Conservation (phyloP, 805 yeast species). For the Kluyveromyces starmeri region DNA sequence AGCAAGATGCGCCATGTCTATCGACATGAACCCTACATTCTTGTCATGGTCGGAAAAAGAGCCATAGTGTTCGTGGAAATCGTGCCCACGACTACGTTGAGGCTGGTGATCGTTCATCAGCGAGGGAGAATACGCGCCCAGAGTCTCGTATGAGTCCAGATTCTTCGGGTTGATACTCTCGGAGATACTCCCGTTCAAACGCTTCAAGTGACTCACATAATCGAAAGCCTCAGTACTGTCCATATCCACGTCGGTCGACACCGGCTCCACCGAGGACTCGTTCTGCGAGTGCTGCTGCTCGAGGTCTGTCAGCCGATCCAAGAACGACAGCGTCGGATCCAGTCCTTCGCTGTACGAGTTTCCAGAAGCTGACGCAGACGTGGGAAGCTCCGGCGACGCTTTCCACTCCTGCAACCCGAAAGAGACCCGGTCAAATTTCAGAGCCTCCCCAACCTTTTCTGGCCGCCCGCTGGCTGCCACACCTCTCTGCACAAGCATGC, state of each 20-base stretch:
- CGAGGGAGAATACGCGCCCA: constrained; percentile 1
- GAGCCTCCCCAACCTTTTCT: neutral
- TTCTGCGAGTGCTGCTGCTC: neutral
- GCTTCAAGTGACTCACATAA: constrained; percentile 8
- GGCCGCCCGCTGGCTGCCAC: no score
- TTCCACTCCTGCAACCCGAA: constrained; percentile 1
- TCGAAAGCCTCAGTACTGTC: constrained; percentile 5
- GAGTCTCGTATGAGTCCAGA: neutral
- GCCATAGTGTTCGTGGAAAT: constrained; percentile 8
- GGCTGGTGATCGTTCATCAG: constrained; percentile 1
- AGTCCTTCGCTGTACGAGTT: neutral
- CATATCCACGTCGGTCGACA: neutral
- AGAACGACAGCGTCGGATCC: constrained; percentile 2
- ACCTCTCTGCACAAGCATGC: no score
- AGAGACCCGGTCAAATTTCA: constrained; percentile 1
- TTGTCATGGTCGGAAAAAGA: constrained; percentile 13
- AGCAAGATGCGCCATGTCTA: neutral
- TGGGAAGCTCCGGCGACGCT: neutral
- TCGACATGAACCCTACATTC: constrained; percentile 12
- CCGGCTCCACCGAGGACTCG: neutral
- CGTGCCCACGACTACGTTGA: neutral
- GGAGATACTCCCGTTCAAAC: constrained; percentile 9
- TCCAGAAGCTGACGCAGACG: neutral
- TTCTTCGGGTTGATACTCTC: constrained; percentile 4
- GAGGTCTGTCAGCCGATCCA: neutral